Percentiles rank a stretch among this genome's conserved stretches.
These are phyloP conservation scores for Fomitopsis schrenkii DNA, from an alignment of 1,284 basidiomycete species.

Conservation along the genomic window DNA sequence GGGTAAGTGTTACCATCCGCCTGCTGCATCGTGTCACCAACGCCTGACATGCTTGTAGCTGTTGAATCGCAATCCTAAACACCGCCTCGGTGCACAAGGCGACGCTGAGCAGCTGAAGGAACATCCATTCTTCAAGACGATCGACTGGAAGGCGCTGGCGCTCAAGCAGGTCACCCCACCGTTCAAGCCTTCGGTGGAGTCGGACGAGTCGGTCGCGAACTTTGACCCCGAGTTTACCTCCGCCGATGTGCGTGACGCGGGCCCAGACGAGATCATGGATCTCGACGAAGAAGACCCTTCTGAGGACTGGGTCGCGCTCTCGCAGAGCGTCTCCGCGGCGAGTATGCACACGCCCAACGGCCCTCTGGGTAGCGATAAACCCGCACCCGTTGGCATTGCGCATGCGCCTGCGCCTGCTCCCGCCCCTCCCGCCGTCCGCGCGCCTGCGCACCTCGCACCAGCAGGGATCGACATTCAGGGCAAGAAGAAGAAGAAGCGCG, in stretches of 20 bases:
- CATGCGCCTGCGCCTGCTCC: too few species aligned
- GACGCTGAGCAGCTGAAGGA: slow-evolving; percentile 96
- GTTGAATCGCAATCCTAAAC: slow-evolving; percentile 96
- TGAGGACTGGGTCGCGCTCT: slow-evolving; percentile 55
- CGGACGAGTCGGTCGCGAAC: slow-evolving; percentile 96
- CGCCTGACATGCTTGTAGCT: slow-evolving; percentile 49
- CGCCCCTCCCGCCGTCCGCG: not conserved
- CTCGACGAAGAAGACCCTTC: slow-evolving; percentile 74
- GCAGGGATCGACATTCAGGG: slow-evolving; percentile 52
- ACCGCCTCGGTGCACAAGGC: slow-evolving; percentile 87
- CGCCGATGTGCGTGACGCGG: slow-evolving; percentile 74
- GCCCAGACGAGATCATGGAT: slow-evolving; percentile 54
- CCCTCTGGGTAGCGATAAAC: slow-evolving; percentile 62
- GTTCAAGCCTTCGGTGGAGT: slow-evolving; percentile 97
- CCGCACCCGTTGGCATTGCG: not conserved
- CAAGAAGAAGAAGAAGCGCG: slow-evolving; percentile 42
- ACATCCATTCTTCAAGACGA: slow-evolving; percentile 91
- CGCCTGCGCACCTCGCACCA: slow-evolving; percentile 7
- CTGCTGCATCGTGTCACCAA: slow-evolving; percentile 9
- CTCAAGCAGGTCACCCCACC: slow-evolving; percentile 93
- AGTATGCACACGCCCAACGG: slow-evolving; percentile 64
- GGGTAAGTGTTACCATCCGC: slow-evolving; percentile 51
- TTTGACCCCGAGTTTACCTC: slow-evolving; percentile 98
- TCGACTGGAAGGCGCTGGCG: slow-evolving; percentile 87
- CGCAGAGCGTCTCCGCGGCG: slow-evolving; percentile 36